phyloP scores from a whole-genome alignment of 495 filamentous ascomycete genomes.

The Penicillium antarcticum region DNA sequence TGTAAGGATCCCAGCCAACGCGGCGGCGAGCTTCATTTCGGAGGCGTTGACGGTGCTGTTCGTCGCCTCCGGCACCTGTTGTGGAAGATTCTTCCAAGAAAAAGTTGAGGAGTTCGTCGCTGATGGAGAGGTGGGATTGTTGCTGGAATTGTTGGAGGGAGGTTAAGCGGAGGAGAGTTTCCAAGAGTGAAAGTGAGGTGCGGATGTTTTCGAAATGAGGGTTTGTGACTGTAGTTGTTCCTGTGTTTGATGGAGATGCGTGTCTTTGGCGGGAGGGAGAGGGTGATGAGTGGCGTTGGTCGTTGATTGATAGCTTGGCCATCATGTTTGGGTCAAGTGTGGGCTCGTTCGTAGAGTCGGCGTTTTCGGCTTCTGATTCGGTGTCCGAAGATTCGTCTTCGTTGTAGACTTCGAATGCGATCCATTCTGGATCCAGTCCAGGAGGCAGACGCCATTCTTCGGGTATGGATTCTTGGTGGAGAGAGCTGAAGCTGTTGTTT shows the following conservation, averaged over 20 bases:
- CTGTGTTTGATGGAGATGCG: constrained; percentile 34
- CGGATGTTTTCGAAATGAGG: constrained; percentile 54
- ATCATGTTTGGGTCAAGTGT: constrained; percentile 39
- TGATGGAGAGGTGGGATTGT: constrained; percentile 84
- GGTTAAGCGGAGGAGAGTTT: constrained; percentile 88
- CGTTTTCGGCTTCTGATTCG: constrained; percentile 50
- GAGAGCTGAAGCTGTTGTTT: constrained; percentile 16
- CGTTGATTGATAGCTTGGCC: constrained; percentile 37
- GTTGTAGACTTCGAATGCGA: constrained; percentile 85
- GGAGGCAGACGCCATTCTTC: constrained; percentile 66
- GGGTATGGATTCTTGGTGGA: constrained; percentile 35
- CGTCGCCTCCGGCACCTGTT: constrained; percentile 68
- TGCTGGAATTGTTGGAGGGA: constrained; percentile 97
- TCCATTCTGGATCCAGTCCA: constrained; percentile 89
- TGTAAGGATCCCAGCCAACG: constrained; percentile 90
- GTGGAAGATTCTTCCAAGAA: constrained; percentile 81
- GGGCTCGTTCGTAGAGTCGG: constrained; percentile 15
- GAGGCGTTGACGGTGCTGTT: constrained; percentile 66
- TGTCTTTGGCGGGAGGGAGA: constrained; percentile 16
- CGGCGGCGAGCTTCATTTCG: constrained; percentile 67
- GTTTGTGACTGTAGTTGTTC: constrained; percentile 39
- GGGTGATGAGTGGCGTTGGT: constrained; percentile 20
- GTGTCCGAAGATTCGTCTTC: constrained; percentile 60
- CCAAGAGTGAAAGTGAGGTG: constrained; percentile 87
- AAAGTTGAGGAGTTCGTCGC: constrained; percentile 92